Conservation (phyloP, 2,329 filamentous ascomycete genomes). For the Knoxdaviesia capensis region DNA sequence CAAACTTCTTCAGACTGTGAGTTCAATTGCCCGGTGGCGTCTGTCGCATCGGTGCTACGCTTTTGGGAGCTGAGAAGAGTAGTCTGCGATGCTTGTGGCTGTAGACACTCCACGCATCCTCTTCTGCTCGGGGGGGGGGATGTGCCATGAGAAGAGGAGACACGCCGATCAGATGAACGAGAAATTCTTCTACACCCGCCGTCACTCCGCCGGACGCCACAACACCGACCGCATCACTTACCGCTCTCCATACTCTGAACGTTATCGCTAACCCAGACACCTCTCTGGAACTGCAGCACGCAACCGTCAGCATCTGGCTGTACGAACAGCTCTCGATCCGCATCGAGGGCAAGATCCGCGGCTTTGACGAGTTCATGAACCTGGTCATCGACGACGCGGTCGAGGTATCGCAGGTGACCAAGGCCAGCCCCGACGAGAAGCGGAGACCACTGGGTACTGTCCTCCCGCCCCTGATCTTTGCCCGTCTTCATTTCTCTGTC, state of each 20-base stretch:
- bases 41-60: too few relatives aligned
- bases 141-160: too few relatives aligned
- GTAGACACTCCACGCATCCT: too few relatives aligned
- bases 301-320: slow-evolving; percentile 84
- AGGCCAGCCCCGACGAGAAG: slow-evolving; percentile 55
- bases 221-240: too few relatives aligned
- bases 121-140: too few relatives aligned
- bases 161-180: too few relatives aligned
- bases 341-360: slow-evolving; percentile 95
- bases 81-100: too few relatives aligned
- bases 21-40: slow-evolving; percentile 7
- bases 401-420: slow-evolving; percentile 71
- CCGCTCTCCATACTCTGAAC: too few relatives aligned
- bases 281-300: slow-evolving; percentile 29
- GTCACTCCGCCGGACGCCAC: too few relatives aligned
- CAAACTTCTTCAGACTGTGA: slow-evolving; percentile 57
- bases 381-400: slow-evolving; percentile 88
- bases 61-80: too few relatives aligned
- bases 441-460: slow-evolving; percentile 56
- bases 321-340: slow-evolving; percentile 89
- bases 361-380: slow-evolving; percentile 99
- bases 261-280: too few relatives aligned
- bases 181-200: too few relatives aligned
- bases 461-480: background rate
- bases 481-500: background rate